Evolutionary conservation across 164 flowering plant genomes (phyloP).

Genomic region (Protea cynaroides): DNA sequence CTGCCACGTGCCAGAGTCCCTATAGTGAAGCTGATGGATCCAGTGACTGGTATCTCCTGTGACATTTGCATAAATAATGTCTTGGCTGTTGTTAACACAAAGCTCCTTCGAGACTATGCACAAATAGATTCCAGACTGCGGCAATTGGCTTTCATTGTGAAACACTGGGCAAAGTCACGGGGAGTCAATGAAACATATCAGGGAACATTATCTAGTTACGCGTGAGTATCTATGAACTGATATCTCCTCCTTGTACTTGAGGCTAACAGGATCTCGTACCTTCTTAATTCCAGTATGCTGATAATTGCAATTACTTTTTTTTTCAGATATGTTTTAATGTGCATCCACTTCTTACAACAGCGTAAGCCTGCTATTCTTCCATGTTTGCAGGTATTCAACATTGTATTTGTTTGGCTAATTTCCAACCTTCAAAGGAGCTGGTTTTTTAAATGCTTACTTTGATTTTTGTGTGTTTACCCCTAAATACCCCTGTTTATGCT

Average conservation of each 20-base stretch:
- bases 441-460: neutral
- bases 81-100: constrained; percentile 91
- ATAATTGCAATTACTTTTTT: constrained; percentile 7
- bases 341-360: constrained; percentile 93
- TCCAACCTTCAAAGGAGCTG: neutral
- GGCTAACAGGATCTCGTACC: neutral
- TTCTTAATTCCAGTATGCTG: constrained; percentile 1
- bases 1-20: constrained; percentile 96
- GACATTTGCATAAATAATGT: constrained; percentile 95
- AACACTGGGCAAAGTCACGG: constrained; percentile 96
- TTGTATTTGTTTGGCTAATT: neutral
- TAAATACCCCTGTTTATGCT: neutral
- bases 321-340: constrained; percentile 95
- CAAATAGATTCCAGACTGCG: constrained; percentile 73
- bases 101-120: constrained; percentile 89
- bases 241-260: neutral
- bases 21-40: constrained; percentile 97
- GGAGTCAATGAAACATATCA: constrained; percentile 92
- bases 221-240: constrained; percentile 58
- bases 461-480: neutral
- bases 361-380: constrained; percentile 94
- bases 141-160: constrained; percentile 90
- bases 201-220: constrained; percentile 97
- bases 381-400: constrained; percentile 78
- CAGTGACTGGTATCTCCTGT: constrained; percentile 81